Conservation (phyloP, 768 basidiomycete species). For the Lyophyllum decastes region DNA sequence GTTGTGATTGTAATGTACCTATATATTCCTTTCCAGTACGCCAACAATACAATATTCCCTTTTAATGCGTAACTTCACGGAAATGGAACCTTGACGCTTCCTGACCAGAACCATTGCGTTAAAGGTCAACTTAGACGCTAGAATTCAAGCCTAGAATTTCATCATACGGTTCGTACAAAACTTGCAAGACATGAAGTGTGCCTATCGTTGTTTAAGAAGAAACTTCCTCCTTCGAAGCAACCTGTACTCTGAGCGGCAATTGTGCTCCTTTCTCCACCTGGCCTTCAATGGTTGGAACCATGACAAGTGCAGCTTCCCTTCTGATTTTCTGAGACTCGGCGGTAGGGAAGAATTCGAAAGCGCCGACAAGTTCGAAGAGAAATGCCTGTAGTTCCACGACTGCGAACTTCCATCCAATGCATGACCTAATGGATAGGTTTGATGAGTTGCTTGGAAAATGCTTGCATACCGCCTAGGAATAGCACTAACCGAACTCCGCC, state of each 20-base stretch:
- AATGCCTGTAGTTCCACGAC: slow-evolving; percentile 59
- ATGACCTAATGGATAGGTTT: slow-evolving; percentile 22
- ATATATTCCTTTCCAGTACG: slow-evolving; percentile 1
- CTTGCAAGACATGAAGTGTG: not conserved
- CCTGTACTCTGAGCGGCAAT: slow-evolving; percentile 38
- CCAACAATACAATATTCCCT: not conserved
- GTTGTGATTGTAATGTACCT: slow-evolving; percentile 20
- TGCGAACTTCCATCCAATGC: slow-evolving; percentile 41
- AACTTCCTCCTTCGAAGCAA: slow-evolving; percentile 28
- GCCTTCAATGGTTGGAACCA: slow-evolving; percentile 45
- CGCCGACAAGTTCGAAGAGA: slow-evolving; percentile 52
- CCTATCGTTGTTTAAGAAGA: not conserved
- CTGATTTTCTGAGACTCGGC: slow-evolving; percentile 35
- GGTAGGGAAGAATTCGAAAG: slow-evolving; percentile 53
- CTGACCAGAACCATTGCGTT: not conserved
- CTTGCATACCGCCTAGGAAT: not conserved
- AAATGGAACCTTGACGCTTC: not conserved
- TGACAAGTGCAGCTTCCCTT: slow-evolving; percentile 39
- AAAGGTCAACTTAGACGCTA: not conserved
- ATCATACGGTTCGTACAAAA: not conserved
- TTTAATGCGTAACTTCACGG: not conserved
- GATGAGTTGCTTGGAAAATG: not conserved
- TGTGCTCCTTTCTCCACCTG: slow-evolving; percentile 42
- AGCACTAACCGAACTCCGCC: slow-evolving; percentile 31
- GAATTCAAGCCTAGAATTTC: not conserved